Evolutionary conservation across 2,329 filamentous ascomycete species (phyloP).

Genomic region (Ophiosphaerella narmari): DNA sequence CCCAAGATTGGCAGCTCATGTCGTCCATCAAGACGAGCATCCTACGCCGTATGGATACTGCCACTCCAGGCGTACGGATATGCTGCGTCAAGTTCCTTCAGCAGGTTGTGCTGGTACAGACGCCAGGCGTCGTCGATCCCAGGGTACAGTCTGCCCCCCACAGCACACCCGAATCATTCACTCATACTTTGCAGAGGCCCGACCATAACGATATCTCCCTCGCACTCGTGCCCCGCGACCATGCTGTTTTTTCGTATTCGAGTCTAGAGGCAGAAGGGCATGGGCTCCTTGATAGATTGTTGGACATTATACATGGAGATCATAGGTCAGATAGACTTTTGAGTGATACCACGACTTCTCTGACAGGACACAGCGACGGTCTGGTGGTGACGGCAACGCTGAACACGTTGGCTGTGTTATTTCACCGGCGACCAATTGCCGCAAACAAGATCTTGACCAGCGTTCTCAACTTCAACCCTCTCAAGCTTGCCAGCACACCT

Average conservation of each 20-base stretch:
- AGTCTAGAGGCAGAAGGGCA: slow-evolving; percentile 92
- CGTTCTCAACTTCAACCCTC: slow-evolving; percentile 87
- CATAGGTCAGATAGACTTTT: slow-evolving; percentile 65
- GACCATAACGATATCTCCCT: slow-evolving; percentile 85
- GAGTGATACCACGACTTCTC: slow-evolving; percentile 12
- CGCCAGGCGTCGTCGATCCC: slow-evolving; percentile 80
- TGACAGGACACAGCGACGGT: slow-evolving; percentile 68
- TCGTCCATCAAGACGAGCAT: slow-evolving; percentile 86
- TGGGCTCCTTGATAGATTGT: slow-evolving; percentile 85
- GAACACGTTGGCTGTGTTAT: slow-evolving; percentile 82
- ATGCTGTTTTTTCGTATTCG: slow-evolving; percentile 76
- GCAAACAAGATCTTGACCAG: slow-evolving; percentile 84
- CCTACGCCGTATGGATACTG: slow-evolving; percentile 83
- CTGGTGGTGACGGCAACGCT: slow-evolving; percentile 88
- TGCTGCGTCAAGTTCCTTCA: slow-evolving; percentile 98
- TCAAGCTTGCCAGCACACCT: slow-evolving; percentile 76
- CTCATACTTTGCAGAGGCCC: slow-evolving; percentile 60
- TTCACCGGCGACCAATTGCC: slow-evolving; percentile 79
- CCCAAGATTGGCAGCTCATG: slow-evolving; percentile 84
- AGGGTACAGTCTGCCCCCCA: slow-evolving; percentile 62
- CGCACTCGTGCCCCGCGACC: slow-evolving; percentile 80
- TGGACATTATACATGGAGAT: slow-evolving; percentile 84
- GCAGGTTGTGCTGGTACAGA: slow-evolving; percentile 89
- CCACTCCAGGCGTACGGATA: slow-evolving; percentile 76
- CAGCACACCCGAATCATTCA: slow-evolving; percentile 6